These are phyloP conservation scores for Rachicladosporium sp. DNA, from an alignment of 2,329 filamentous ascomycete genomes.

Conservation along the genomic window DNA sequence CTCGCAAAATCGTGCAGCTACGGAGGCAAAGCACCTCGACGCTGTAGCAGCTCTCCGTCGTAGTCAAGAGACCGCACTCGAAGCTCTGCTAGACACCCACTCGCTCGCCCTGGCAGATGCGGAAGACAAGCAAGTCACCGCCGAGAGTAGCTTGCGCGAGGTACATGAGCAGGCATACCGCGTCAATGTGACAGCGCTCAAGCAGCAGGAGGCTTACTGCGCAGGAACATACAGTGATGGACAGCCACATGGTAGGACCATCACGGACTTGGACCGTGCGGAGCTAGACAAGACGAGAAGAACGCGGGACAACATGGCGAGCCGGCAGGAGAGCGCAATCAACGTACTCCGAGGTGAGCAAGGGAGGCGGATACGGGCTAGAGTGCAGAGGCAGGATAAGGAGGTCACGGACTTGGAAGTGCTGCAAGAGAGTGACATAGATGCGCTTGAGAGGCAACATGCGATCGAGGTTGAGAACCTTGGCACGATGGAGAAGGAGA, in stretches of 20 bases:
- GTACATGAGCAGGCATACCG: slow-evolving; percentile 29
- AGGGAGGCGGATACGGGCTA: slow-evolving; percentile 25
- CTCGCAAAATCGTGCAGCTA: slow-evolving; percentile 10
- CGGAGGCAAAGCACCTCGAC: slow-evolving; percentile 11
- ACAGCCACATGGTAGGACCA: slow-evolving; percentile 20
- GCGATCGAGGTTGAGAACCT: neutral
- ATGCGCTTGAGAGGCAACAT: slow-evolving; percentile 18
- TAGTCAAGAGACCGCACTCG: slow-evolving; percentile 11
- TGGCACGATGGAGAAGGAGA: too few relatives aligned
- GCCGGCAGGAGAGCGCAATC: slow-evolving; percentile 33
- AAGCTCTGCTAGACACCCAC: slow-evolving; percentile 25
- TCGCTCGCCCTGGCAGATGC: slow-evolving; percentile 27
- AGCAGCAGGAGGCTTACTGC: slow-evolving; percentile 38
- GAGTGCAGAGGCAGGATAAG: slow-evolving; percentile 27
- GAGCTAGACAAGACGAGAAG: slow-evolving; percentile 31
- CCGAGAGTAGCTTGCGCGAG: slow-evolving; percentile 30
- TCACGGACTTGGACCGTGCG: slow-evolving; percentile 33
- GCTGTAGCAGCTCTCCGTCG: slow-evolving; percentile 7
- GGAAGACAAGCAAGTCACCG: slow-evolving; percentile 32
- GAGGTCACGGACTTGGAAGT: slow-evolving; percentile 26
- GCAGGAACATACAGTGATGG: slow-evolving; percentile 23
- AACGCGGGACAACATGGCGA: slow-evolving; percentile 27
- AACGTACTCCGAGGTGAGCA: slow-evolving; percentile 36
- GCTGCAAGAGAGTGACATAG: slow-evolving; percentile 23
- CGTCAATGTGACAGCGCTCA: slow-evolving; percentile 33